Base-by-base conservation (phyloP, 371 early-diverging fungal genomes). In the Rhizopus delemar region DNA sequence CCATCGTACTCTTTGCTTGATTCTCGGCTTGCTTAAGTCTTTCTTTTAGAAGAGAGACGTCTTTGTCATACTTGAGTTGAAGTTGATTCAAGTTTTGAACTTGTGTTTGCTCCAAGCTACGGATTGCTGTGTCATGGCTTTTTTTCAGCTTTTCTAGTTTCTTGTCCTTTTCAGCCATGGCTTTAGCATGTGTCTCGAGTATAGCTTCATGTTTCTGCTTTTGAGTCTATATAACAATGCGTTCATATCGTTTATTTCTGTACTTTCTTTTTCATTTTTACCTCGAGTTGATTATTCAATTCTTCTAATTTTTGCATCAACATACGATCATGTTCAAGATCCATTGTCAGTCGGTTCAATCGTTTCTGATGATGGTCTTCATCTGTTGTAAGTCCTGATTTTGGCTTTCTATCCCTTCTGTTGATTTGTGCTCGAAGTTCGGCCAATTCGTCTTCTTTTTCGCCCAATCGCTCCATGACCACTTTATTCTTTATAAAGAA, bases 111-210 rank as follows among this genome's bases (percentile, higher is more conserved):
- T 80, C 73, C 46, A 80, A 57, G 3, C 63, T 35, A 15, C 63
- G 61, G 29, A 76, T 64, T 1, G 71, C 73, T 9, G 57, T 56
- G 1, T 69, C 68, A 51, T 80, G 77, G 3, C 46, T 41, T 7
- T 55, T 51, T 35, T 76, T 72, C 5, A 80, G 51, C 12, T 74
- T 63, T 31, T 60, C 56, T 12, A 80, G 45, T 15, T 75, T 67
- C 62, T 76, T 65, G 41, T 80, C 77, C 45, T 80, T 80, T 53
- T 80, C 80, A 1, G 74, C 77, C 33, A 80, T 73, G 22, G 62
- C 70, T 38, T 74, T 66, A 0, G 74, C 77, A 48, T 80, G 80
- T 3, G 71, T 46, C 32, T 74, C 66, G 11, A 80, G 51, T 4
- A 70, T 65, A 15, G 73, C 68, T 55, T 76, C 74, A 58, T 79